Base-by-base conservation (phyloP, 129 eudicot genomes). In the Pseudognaphalium luteoalbum region DNA sequence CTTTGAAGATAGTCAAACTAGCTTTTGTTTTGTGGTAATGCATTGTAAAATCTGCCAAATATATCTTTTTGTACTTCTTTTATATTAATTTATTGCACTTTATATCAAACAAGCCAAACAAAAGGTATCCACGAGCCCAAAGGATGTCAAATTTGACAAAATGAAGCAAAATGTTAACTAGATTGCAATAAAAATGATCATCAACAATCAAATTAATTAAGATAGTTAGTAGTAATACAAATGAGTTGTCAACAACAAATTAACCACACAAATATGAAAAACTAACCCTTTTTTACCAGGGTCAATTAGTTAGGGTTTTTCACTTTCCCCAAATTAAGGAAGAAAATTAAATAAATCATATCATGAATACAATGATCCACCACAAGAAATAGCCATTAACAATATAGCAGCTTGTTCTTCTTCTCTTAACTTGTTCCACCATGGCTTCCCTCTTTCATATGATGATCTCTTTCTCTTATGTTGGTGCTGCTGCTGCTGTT, bases 311-410 rank as follows among this genome's bases (percentile, higher is more conserved):
- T 41, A 80, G 83, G 79, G 80, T 42, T 80, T 25, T 81, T 68
- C 80, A 80, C 37, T 54, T 72, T 39, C 80, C 42, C 70, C 76
- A 33, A 81, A 76, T 57, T 37, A 58, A 32, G 47, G 47, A 50
- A 50, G 8, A 57, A 56, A 69, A 58, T 6, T n/a, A 20, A 41
- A 30, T 51, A 51, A 57, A 63, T 35, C 59, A 44, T 62, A 78
- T 51, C 66, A 73, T 62, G 80, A 76, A 82, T 86, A 76, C 68
- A 82, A 41, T 37, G 77, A 86, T 66, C 91, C 89, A 58, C 96
- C 93, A 70, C 90, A 90, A n/a, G 96, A 88, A 21, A 88, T 78
- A 15, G 93, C 89, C 96, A 90, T 90, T 78, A 90, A 81, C 29
- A 87, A 66, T 73, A 90, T 70, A 7, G 96, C 96, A 20, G 93